Evolutionary conservation across 768 basidiomycete genomes (phyloP).

Genomic region (Ramaria sp.): DNA sequence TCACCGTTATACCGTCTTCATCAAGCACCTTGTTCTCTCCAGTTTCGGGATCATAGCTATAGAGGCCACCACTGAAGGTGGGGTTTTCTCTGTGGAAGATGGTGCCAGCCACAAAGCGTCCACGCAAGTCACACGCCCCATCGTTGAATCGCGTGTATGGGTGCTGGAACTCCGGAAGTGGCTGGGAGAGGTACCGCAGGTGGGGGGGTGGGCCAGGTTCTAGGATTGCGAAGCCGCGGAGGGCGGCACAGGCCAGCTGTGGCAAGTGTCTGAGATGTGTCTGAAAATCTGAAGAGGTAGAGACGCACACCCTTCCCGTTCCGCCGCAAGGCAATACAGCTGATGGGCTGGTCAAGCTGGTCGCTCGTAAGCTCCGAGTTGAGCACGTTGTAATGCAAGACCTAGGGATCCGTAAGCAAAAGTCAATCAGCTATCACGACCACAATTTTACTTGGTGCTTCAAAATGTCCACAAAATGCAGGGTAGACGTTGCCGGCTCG

Average conservation of each 20-base stretch:
- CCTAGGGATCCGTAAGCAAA: constrained; percentile 22
- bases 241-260: constrained; percentile 52
- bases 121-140: constrained; percentile 53
- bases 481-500: constrained; percentile 36
- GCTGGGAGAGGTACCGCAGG: constrained; percentile 39
- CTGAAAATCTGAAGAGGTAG: not conserved
- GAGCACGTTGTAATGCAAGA: constrained; percentile 38
- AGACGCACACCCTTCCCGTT: constrained; percentile 33
- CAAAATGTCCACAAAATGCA: constrained; percentile 63
- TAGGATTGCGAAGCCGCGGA: constrained; percentile 42
- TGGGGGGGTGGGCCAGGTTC: constrained; percentile 25
- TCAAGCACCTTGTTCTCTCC: constrained; percentile 41
- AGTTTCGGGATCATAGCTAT: constrained; percentile 43
- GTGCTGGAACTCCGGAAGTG: constrained; percentile 31
- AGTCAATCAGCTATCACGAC: not conserved
- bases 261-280: not conserved
- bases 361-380: constrained; percentile 32
- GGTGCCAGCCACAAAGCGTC: constrained; percentile 60
- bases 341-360: constrained; percentile 42
- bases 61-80: constrained; percentile 44
- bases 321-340: constrained; percentile 45
- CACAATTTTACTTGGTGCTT: constrained; percentile 33
- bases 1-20: constrained; percentile 54
- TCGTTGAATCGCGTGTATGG: constrained; percentile 55
- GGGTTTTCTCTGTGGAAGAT: constrained; percentile 31